Percentiles rank a stretch among this genome's conserved stretches.
phyloP scores from a whole-genome alignment of 176 grass and related monocot genomes.

The Carex pumila region DNA sequence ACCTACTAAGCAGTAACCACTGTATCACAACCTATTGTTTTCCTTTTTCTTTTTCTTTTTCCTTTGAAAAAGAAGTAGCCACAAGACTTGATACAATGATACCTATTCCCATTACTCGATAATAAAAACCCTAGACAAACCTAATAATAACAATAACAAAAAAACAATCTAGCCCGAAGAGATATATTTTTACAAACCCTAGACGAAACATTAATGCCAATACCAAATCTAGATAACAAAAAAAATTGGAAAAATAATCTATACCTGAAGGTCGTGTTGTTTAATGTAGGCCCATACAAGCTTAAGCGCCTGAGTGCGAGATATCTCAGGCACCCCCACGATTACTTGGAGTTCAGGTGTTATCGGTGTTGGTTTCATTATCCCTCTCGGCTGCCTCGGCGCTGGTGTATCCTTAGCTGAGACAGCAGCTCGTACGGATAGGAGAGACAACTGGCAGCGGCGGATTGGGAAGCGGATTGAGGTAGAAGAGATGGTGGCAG shows the following conservation, averaged over 20 bases:
- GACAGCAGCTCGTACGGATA: constrained; percentile 23
- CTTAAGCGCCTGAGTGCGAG: constrained; percentile 82
- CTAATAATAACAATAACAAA: background rate
- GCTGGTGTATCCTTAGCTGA: constrained; percentile 18
- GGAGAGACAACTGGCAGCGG: constrained; percentile 20
- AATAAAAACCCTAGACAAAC: background rate
- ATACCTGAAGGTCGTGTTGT: constrained; percentile 74
- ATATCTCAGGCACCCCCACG: constrained; percentile 54
- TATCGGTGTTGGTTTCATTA: constrained; percentile 57
- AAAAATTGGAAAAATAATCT: background rate
- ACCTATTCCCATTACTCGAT: background rate
- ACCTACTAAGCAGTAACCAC: background rate
- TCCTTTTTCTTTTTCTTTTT: background rate
- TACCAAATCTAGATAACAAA: background rate
- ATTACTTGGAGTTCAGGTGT: constrained; percentile 63
- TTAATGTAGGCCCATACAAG: constrained; percentile 89
- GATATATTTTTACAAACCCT: background rate
- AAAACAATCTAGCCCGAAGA: background rate
- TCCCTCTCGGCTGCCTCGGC: constrained; percentile 48
- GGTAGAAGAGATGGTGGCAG: background rate
- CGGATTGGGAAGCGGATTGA: background rate
- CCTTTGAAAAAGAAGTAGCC: background rate
- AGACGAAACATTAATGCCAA: background rate
- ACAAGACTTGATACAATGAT: background rate
- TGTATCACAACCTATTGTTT: background rate